phyloP scores from a whole-genome alignment of 2,329 filamentous ascomycete genomes.

The Ambrosiella cleistominuta region DNA sequence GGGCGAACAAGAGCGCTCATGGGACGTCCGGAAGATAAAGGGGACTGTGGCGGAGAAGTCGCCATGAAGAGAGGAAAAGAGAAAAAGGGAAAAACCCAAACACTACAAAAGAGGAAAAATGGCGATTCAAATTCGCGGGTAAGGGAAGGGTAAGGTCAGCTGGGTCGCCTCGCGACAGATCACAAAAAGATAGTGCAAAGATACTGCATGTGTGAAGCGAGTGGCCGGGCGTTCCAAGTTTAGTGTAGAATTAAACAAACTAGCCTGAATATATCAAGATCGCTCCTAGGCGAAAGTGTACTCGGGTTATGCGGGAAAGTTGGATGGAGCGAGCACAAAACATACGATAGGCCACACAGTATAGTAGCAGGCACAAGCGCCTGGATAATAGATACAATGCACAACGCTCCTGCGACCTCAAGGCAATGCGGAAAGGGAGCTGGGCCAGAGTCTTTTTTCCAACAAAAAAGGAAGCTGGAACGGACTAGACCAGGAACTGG shows the following conservation, averaged over 20 bases:
- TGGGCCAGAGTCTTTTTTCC: neutral
- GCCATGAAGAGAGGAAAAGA: slow-evolving; percentile 30
- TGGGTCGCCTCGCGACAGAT: neutral
- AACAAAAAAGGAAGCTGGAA: neutral
- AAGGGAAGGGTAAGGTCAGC: neutral
- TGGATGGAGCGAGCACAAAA: neutral
- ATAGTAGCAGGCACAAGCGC: neutral
- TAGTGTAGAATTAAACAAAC: neutral
- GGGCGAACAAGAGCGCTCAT: slow-evolving; percentile 67
- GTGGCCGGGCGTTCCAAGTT: neutral
- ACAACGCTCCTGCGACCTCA: neutral
- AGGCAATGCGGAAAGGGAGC: neutral
- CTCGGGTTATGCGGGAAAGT: neutral
- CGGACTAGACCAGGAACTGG: neutral
- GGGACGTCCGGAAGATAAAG: slow-evolving; percentile 46
- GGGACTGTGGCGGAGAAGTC: slow-evolving; percentile 53
- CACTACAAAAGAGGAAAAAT: neutral
- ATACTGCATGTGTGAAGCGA: neutral
- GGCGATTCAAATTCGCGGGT: slow-evolving; percentile 2
- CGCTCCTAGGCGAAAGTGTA: neutral
- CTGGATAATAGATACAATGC: neutral
- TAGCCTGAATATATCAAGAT: neutral
- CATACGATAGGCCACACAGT: neutral
- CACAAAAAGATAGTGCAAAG: neutral
- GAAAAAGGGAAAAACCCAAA: slow-evolving; percentile 1